Evolutionary conservation across 2,329 filamentous ascomycete species (phyloP), one percentile per base, ranked within the genome.

Genomic region (Stagonosporopsis vannaccii): DNA sequence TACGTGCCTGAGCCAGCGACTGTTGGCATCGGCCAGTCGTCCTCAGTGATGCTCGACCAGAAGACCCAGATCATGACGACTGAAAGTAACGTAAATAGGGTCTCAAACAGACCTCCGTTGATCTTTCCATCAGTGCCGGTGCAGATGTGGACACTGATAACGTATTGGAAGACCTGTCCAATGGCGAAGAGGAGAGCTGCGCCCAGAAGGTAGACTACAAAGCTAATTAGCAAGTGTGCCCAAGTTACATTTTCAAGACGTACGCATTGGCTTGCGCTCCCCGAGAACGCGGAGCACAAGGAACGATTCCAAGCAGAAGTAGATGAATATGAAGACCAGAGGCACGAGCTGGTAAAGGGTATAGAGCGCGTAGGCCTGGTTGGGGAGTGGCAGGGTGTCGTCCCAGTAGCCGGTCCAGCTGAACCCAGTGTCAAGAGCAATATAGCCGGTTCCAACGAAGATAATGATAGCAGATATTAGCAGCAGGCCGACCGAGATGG

Each of bases 11-110:
- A 71, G 3, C 74, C 74, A 28, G 71, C 67, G 7, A 75, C 71
- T 7, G 73, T 71, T 17, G 83, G 81, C 75, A 85, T 82, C 2
- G 93, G 92, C 95, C 95, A 99, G 80, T 97, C 94, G 71, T 99
- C 95, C 78, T 99, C 95, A 15, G 95, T 99, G 69, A 99, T 99
- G 79, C 92, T 97, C 42, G 92, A 96, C 95, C 95, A 99, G 82
- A 99, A 99, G 54, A 91, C 77, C 93, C 95, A 99, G 62, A 97
- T 80, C 78, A 87, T 87, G 17, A 91, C 83, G 4, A 99, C 92
- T 0, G 93, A 84, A 12, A 94, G 79, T 0, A 97, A 82, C 0
- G 93, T 98, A 79, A 99, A 98, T 6, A 98, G 80, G 0, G 93
- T 96, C 76, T 97, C 86, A 76, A 99, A 99, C 0, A 99, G 79